Evolutionary conservation across 495 filamentous ascomycete genomes (phyloP), one percentile per base, ranked within the genome.

Genomic region (Penicillium steckii): DNA sequence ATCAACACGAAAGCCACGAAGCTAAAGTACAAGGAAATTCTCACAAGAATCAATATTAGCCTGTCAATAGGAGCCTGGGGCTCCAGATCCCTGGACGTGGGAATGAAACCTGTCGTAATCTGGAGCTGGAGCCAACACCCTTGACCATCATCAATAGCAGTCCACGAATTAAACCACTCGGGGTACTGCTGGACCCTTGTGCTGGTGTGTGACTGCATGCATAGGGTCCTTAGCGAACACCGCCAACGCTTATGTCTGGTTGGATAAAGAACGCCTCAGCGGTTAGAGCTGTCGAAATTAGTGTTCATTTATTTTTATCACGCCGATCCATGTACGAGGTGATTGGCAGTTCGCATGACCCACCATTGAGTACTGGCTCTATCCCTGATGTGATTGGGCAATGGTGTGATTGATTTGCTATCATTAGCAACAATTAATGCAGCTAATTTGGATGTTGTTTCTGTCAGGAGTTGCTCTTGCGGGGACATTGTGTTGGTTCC

Each of bases 181-280:
- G 19, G 13, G 17, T 15, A 50, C 46, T 62, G 29, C 55, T 60
- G 29, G 46, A 50, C 50, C 50, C 26, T 43, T 44, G 37, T 45
- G 23, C 21, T 33, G 4, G 33, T 35, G 53, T 62, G 62, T 56
- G 38, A 51, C 61, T 48, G 49, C 52, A 23, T 66, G 66, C 66
- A 65, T 59, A 50, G 57, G 48, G 33, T 38, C 13, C 35, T 7
- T 42, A 18, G 25, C 19, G 48, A 35, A 22, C 24, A 50, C 23
- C 35, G 37, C 21, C 18, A 48, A 45, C 22, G 19, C 30, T 44
- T 29, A 46, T 22, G 32, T 32, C 8, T 53, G 52, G 53, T 63
- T 67, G 59, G 60, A 18, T 13, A 46, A 30, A 24, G 55, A 62
- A 57, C 59, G 60, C 55, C 60, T 56, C 59, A 55, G 71, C 71